These are phyloP conservation scores for Solanum peruvianum DNA, from an alignment of 257 asterid genomes.

Conservation along the genomic window DNA sequence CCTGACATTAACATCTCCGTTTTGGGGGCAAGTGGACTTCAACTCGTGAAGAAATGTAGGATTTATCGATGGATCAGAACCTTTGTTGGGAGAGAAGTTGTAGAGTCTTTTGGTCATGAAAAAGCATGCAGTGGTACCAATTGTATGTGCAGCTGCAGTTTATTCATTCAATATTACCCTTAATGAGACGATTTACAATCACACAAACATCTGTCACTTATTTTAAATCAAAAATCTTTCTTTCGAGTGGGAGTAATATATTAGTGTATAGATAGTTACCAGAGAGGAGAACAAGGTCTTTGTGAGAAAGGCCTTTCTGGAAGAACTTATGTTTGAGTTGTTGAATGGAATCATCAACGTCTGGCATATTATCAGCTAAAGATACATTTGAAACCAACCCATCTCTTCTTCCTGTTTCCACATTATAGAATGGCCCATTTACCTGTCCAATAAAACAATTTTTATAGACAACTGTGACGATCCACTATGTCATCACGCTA, in stretches of 20 bases:
- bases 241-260: no score
- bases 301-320: not conserved
- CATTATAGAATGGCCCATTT: not conserved
- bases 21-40: not conserved
- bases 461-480: no score
- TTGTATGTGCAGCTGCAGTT: not conserved
- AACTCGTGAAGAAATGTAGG: not conserved
- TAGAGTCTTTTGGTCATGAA: not conserved
- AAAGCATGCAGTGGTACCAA: not conserved
- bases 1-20: not conserved
- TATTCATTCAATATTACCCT: not conserved
- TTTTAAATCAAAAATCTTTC: no score
- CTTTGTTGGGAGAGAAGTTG: not conserved
- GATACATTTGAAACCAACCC: not conserved
- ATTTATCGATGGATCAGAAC: not conserved
- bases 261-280: not conserved
- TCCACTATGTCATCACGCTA: no score
- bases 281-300: not conserved
- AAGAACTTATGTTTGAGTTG: not conserved
- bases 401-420: not conserved
- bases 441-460: not conserved
- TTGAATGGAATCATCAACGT: not conserved
- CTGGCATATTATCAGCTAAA: not conserved
- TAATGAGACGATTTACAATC: no score
- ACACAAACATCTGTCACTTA: no score